These are phyloP conservation scores for Brassica carinata DNA, from an alignment of 345 rosid genomes.

Conservation along the genomic window DNA sequence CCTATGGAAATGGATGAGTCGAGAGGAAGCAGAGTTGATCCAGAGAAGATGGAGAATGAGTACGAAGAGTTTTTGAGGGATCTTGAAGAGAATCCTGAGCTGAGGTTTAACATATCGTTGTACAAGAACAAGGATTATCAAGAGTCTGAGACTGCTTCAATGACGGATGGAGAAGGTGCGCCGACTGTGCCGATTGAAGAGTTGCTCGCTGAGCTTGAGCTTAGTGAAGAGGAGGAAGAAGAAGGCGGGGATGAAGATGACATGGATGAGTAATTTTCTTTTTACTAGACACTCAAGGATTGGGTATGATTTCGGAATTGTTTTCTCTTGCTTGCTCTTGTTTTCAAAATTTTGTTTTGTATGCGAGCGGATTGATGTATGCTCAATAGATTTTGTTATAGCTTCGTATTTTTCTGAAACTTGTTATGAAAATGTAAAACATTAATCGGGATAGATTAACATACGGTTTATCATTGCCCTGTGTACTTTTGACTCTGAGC, in stretches of 20 bases:
- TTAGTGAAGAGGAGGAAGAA: conserved; percentile 41
- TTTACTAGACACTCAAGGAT: too few species aligned
- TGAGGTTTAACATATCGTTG: conserved; percentile 52
- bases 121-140: conserved; percentile 58
- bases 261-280: conserved; percentile 34
- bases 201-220: conserved; percentile 57
- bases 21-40: conserved; percentile 40
- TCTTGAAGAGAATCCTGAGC: conserved; percentile 59
- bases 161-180: conserved; percentile 58
- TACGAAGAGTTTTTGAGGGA: conserved; percentile 64
- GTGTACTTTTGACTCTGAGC: too few species aligned
- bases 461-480: too few species aligned
- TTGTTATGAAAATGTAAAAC: neutral
- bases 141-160: conserved; percentile 57
- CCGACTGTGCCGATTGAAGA: conserved; percentile 56
- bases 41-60: conserved; percentile 46
- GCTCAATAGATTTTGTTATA: conserved; percentile 12
- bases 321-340: neutral
- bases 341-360: conserved; percentile 13
- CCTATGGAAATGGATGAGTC: conserved; percentile 58
- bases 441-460: too few species aligned
- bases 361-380: neutral
- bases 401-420: neutral
- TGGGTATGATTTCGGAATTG: neutral
- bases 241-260: conserved; percentile 31